Evolutionary conservation across 2,329 filamentous ascomycete genomes (phyloP).

Genomic region (Aspergillus ochraceoroseus): DNA sequence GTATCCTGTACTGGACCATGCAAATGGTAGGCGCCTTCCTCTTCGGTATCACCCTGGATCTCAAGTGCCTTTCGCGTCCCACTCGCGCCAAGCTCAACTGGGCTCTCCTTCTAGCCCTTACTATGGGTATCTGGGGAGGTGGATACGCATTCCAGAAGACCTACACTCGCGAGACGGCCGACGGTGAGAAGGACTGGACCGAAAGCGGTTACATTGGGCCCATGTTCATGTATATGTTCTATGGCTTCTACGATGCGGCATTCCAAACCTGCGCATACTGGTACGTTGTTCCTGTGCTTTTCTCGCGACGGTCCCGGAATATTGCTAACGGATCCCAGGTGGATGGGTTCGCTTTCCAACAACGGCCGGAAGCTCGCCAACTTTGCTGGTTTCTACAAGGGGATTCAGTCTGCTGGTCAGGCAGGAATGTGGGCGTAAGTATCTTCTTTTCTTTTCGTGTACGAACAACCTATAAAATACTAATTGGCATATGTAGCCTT

Average conservation of each 20-base stretch:
- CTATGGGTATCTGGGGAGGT: slow-evolving; percentile 75
- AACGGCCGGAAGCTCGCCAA: slow-evolving; percentile 88
- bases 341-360: slow-evolving; percentile 90
- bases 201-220: slow-evolving; percentile 65
- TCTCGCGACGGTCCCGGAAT: background rate
- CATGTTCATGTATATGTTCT: slow-evolving; percentile 87
- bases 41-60: slow-evolving; percentile 68
- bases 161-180: slow-evolving; percentile 49
- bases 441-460: background rate
- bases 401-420: slow-evolving; percentile 79
- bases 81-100: slow-evolving; percentile 63
- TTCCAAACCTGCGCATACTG: slow-evolving; percentile 93
- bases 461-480: background rate
- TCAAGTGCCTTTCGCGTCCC: slow-evolving; percentile 55
- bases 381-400: slow-evolving; percentile 85
- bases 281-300: slow-evolving; percentile 41
- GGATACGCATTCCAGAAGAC: slow-evolving; percentile 70
- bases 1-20: slow-evolving; percentile 69
- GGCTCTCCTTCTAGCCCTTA: slow-evolving; percentile 59
- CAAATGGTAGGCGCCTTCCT: slow-evolving; percentile 72
- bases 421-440: slow-evolving; percentile 52
- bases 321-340: slow-evolving; percentile 48
- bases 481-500: slow-evolving; percentile 58
- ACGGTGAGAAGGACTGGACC: slow-evolving; percentile 57
- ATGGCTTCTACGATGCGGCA: slow-evolving; percentile 80